Conservation (phyloP, 768 basidiomycete species). For the Amanita thiersii region DNA sequence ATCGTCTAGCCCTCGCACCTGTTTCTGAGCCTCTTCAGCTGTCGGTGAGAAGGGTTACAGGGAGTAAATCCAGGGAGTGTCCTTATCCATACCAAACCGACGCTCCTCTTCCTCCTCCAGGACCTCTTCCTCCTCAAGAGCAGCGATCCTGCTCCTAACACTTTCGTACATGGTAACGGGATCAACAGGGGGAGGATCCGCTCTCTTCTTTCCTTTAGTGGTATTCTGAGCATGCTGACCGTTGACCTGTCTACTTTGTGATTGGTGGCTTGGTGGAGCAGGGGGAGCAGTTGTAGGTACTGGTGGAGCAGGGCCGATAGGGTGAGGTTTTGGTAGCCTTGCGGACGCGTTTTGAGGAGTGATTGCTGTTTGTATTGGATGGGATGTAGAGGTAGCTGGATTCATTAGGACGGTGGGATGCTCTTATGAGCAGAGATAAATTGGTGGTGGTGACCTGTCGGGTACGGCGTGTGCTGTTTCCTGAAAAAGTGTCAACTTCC, state of each 20-base stretch:
- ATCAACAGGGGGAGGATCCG: conserved; percentile 54
- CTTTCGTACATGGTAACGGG: conserved; percentile 84
- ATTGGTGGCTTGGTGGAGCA: conserved; percentile 38
- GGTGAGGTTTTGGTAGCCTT: conserved; percentile 42
- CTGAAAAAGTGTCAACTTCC: conserved; percentile 3
- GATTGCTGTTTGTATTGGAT: conserved; percentile 38
- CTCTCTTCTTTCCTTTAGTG: conserved; percentile 67
- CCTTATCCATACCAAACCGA: conserved; percentile 50
- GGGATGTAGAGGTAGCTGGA: conserved; percentile 12
- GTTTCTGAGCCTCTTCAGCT: conserved; percentile 88
- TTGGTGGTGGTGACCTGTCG: not conserved
- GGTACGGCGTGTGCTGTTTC: conserved; percentile 2
- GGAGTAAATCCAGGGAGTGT: conserved; percentile 4
- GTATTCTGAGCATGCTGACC: conserved; percentile 29
- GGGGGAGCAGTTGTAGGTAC: conserved; percentile 53
- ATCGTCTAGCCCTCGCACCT: conserved; percentile 76
- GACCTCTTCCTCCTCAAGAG: conserved; percentile 81
- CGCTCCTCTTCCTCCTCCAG: conserved; percentile 84
- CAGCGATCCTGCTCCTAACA: conserved; percentile 82
- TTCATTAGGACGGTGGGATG: conserved; percentile 2
- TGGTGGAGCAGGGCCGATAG: conserved; percentile 52
- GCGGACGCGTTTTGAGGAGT: conserved; percentile 27
- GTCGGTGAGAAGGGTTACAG: conserved; percentile 14
- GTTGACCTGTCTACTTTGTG: conserved; percentile 27
- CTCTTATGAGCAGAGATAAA: not conserved